phyloP scores from a whole-genome alignment of 2,329 filamentous ascomycete genomes.

The Aureobasidium sp. region DNA sequence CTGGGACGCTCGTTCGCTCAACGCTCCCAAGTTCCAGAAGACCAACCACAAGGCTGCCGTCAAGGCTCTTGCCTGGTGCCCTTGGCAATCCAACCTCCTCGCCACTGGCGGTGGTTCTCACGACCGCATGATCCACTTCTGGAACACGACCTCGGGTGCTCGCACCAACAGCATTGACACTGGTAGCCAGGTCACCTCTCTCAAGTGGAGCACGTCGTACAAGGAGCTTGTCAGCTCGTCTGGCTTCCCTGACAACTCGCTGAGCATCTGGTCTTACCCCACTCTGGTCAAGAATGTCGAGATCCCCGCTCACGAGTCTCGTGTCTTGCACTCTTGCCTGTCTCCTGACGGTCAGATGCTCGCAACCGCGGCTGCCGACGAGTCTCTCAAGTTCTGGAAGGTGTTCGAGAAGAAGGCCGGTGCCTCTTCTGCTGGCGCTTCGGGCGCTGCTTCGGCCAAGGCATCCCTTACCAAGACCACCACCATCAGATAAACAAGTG shows the following conservation, averaged over 20 bases:
- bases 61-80: conserved; percentile 98
- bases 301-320: conserved; percentile 93
- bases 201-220: conserved; percentile 95
- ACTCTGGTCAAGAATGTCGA: conserved; percentile 95
- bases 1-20: conserved; percentile 92
- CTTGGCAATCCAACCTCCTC: conserved; percentile 95
- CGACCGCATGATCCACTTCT: conserved; percentile 98
- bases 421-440: conserved; percentile 54
- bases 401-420: conserved; percentile 98
- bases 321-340: conserved; percentile 92
- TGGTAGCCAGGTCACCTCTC: conserved; percentile 90
- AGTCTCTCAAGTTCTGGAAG: conserved; percentile 99
- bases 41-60: conserved; percentile 98
- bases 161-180: conserved; percentile 99
- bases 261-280: conserved; percentile 99
- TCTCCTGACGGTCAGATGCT: conserved; percentile 98
- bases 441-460: conserved; percentile 65
- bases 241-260: conserved; percentile 97
- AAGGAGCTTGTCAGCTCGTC: conserved; percentile 97
- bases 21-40: conserved; percentile 97
- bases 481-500: conserved; percentile 44
- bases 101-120: conserved; percentile 94
- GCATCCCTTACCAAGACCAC: conserved; percentile 85
- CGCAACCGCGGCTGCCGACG: conserved; percentile 89
- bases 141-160: conserved; percentile 97